Percentiles rank a stretch among this genome's conserved stretches.
phyloP scores from a whole-genome alignment of 2,329 filamentous ascomycete species.

The Volutella citrinella region DNA sequence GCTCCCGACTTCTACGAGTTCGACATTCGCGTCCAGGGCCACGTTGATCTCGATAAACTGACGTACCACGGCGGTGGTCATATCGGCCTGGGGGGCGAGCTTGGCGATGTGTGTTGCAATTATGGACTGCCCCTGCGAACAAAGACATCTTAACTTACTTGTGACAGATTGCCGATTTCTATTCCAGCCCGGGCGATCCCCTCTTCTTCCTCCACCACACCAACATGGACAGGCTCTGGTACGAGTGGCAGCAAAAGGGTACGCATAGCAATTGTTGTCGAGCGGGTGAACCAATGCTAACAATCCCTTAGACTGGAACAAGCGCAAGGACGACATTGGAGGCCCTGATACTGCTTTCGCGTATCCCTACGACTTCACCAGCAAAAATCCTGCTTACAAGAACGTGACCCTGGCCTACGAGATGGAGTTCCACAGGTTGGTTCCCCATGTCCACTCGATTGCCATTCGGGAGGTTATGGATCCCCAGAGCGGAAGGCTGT shows the following conservation, averaged over 20 bases:
- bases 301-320: slow-evolving; percentile 27
- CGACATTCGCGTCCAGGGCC: too few relatives aligned
- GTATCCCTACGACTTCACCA: slow-evolving; percentile 31
- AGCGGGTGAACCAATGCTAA: too few relatives aligned
- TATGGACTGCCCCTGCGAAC: background rate
- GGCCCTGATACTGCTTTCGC: slow-evolving; percentile 31
- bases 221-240: slow-evolving; percentile 15
- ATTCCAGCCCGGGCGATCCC: slow-evolving; percentile 10
- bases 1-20: too few relatives aligned
- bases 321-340: slow-evolving; percentile 26
- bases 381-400: slow-evolving; percentile 26
- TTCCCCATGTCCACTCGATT: slow-evolving; percentile 4
- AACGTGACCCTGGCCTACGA: slow-evolving; percentile 30
- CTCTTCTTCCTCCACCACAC: slow-evolving; percentile 13
- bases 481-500: slow-evolving; percentile 7
- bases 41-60: too few relatives aligned
- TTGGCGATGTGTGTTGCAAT: slow-evolving; percentile 9
- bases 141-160: background rate
- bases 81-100: too few relatives aligned
- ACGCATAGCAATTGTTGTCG: too few relatives aligned
- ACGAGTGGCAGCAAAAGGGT: slow-evolving; percentile 17
- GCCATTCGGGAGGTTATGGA: slow-evolving; percentile 12
- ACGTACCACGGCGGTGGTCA: too few relatives aligned
- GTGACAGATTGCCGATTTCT: slow-evolving; percentile 7
- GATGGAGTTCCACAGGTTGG: slow-evolving; percentile 12